Percentiles rank a stretch among this genome's conserved stretches.
Conservation (phyloP, 495 filamentous ascomycete genomes). For the Tetracladium marchalianum region DNA sequence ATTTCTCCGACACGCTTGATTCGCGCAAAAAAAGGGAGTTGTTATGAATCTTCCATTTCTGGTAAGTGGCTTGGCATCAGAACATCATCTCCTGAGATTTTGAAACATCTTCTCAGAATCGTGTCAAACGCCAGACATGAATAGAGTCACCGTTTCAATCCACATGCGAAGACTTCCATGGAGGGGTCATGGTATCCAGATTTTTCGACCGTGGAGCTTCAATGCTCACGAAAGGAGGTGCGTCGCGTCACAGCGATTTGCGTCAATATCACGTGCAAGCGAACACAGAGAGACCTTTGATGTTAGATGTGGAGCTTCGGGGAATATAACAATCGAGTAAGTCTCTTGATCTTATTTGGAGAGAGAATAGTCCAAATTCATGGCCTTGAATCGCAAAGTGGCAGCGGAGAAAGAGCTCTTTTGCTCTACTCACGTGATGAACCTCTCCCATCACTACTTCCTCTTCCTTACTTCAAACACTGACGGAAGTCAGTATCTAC, state of each 20-base stretch:
- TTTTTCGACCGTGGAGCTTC: too few species aligned
- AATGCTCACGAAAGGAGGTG: too few species aligned
- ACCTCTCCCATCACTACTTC: conserved; percentile 5
- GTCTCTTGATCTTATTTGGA: background rate
- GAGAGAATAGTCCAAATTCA: background rate
- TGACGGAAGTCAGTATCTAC: conserved; percentile 11
- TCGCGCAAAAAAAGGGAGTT: too few species aligned
- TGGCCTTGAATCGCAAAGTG: background rate
- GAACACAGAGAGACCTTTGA: conserved; percentile 1
- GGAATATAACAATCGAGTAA: conserved; percentile 14
- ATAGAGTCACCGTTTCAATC: too few species aligned
- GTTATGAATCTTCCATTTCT: too few species aligned
- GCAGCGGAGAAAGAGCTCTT: background rate
- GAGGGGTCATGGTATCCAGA: too few species aligned
- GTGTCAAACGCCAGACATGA: too few species aligned
- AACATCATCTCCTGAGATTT: too few species aligned
- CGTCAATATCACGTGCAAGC: conserved; percentile 4
- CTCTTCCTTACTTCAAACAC: conserved; percentile 2
- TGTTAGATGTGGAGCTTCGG: conserved; percentile 13
- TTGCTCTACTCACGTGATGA: background rate
- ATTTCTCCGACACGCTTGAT: too few species aligned
- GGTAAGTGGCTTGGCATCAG: too few species aligned
- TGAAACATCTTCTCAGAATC: too few species aligned
- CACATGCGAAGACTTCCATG: too few species aligned
- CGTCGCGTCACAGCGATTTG: background rate